Evolutionary conservation across 768 basidiomycete species (phyloP).

Genomic region (Russula sp.): DNA sequence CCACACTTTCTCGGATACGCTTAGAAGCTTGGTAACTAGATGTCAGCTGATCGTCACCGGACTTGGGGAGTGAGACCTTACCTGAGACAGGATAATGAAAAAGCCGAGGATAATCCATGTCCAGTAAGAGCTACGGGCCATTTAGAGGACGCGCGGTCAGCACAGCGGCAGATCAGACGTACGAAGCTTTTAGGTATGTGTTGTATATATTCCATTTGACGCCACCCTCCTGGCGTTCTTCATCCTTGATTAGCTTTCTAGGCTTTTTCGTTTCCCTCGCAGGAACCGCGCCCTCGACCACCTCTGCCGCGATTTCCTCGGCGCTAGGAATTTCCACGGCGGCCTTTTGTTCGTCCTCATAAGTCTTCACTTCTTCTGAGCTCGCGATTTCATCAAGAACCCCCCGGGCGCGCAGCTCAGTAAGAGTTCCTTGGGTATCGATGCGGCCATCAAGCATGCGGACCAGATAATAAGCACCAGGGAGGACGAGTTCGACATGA

Average conservation of each 20-base stretch:
- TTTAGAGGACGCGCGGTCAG: neutral
- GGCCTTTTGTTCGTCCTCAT: constrained; percentile 36
- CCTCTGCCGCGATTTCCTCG: constrained; percentile 28
- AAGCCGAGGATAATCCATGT: constrained; percentile 50
- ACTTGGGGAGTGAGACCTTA: neutral
- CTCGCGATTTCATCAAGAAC: constrained; percentile 54
- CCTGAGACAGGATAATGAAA: constrained; percentile 40
- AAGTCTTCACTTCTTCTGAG: constrained; percentile 41
- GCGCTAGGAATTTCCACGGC: constrained; percentile 19
- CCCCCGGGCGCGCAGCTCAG: constrained; percentile 55
- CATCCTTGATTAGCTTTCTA: constrained; percentile 70
- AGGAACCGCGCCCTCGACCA: constrained; percentile 24
- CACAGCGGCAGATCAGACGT: constrained; percentile 26
- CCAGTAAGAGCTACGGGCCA: constrained; percentile 48
- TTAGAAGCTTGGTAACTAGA: constrained; percentile 33
- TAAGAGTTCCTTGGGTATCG: constrained; percentile 62
- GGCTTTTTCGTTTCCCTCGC: constrained; percentile 48
- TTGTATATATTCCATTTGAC: constrained; percentile 69
- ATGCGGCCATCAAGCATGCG: constrained; percentile 79
- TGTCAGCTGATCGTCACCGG: neutral
- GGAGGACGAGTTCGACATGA: constrained; percentile 75
- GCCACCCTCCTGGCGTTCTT: constrained; percentile 70
- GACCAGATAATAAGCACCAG: constrained; percentile 63
- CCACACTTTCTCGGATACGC: constrained; percentile 62
- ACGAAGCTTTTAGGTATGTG: constrained; percentile 67